Base-by-base conservation (phyloP, 495 filamentous ascomycete genomes). In the Margaritispora aquatica region DNA sequence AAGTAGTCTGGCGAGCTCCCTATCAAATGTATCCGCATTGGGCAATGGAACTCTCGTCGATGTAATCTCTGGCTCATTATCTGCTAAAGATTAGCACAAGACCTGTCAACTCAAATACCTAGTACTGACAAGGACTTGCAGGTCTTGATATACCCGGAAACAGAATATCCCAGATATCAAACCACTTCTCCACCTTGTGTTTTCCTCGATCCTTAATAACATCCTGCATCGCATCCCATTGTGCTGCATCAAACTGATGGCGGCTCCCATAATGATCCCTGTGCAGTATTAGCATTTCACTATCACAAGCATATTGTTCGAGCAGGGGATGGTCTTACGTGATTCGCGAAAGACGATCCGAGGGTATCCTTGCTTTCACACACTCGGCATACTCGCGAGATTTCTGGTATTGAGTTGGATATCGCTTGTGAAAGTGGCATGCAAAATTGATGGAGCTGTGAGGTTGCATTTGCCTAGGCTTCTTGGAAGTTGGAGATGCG, bases 101-200 rank as follows among this genome's bases (percentile, higher is more conserved):
- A 44, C 15, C 11, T 8, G 3, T 9, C 15, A 36, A 20, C 7
- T 7, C 7, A 2, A 21, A 44, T 3, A 10, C 17, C 19, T 44
- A n/a, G 23, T 9, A 38, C 55, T 36, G n/a, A 58, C 55, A 58
- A 23, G 55, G 55, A 34, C 49, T 36, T 17, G 44, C 8, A 10
- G 55, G 55, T 24, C 7, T 5, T 8, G 13, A 0, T 10, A 34
- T 27, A 21, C 31, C 46, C 17, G 55, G 55, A 29, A 58, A 58
- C 11, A 58, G 46, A 5, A 58, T 38, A 21, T 51, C 26, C 55
- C 55, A 58, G n/a, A 58, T 58, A 13, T 47, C 46, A 21, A 22
- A 51, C 55, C 55, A 58, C 49, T 34, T 58, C 9, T 49, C 31
- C 19, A 26, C 15, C 44, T 41, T 23, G 17, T 55, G n/a, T 10